Conservation (phyloP, 148 eudicot species). For the Camellia granthamiana region DNA sequence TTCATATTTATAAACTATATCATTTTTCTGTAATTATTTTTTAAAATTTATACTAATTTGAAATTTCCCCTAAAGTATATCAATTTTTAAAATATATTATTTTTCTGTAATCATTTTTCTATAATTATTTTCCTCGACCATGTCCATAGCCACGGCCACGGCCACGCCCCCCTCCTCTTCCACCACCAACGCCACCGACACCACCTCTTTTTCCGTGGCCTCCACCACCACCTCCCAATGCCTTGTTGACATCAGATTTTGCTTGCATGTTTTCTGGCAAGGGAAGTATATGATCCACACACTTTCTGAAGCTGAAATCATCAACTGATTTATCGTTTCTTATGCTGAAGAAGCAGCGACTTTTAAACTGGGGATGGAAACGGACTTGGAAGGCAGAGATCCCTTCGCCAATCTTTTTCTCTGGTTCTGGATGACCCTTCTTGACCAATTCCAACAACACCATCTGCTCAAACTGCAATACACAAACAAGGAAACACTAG, state of each 20-base stretch:
- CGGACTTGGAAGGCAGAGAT: conserved; percentile 67
- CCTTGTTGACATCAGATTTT: conserved; percentile 41
- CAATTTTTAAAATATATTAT: too few species aligned
- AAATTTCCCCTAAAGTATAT: too few species aligned
- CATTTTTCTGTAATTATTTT: too few species aligned
- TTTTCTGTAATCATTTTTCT: too few species aligned
- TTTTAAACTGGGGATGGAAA: conserved; percentile 64
- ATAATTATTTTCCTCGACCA: conserved; percentile 24
- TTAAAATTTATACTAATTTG: too few species aligned
- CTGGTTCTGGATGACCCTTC: conserved; percentile 78
- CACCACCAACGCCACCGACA: conserved; percentile 24
- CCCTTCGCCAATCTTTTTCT: conserved; percentile 70
- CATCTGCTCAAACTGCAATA: conserved; percentile 67
- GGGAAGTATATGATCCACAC: conserved; percentile 86
- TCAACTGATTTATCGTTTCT: conserved; percentile 65
- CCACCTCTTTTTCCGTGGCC: conserved; percentile 41
- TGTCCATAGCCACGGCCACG: conserved; percentile 59
- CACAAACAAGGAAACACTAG: background rate
- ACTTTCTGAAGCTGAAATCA: conserved; percentile 96
- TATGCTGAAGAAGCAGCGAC: conserved; percentile 80
- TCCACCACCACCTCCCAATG: conserved; percentile 32
- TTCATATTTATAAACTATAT: too few species aligned
- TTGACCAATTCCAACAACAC: conserved; percentile 70
- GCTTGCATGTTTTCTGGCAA: conserved; percentile 82
- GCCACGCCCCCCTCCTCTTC: conserved; percentile 36